These are phyloP conservation scores for Alternaria postmessia DNA, from an alignment of 2,329 filamentous ascomycete species.

Conservation along the genomic window DNA sequence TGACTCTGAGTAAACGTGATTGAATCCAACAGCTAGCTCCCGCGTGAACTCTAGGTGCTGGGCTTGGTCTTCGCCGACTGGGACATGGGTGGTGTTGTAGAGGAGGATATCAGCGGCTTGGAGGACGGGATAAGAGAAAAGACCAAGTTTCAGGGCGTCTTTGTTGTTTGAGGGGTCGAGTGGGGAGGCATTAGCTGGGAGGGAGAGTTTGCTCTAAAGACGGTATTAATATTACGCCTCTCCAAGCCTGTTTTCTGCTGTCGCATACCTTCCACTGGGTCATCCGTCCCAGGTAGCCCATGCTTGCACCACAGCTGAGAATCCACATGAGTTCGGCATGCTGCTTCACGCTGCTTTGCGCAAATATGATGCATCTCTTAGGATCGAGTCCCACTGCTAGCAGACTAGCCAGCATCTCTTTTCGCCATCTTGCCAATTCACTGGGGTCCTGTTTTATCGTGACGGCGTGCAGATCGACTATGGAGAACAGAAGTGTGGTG, in stretches of 20 bases:
- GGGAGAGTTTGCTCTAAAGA: slow-evolving; percentile 69
- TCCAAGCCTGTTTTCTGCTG: not conserved
- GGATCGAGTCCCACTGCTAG: slow-evolving; percentile 86
- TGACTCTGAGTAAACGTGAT: slow-evolving; percentile 71
- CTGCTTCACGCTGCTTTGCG: slow-evolving; percentile 77
- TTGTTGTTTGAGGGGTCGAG: slow-evolving; percentile 61
- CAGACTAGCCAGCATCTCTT: slow-evolving; percentile 79
- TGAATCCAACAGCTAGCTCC: slow-evolving; percentile 87
- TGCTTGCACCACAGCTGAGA: slow-evolving; percentile 86
- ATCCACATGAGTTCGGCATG: slow-evolving; percentile 98
- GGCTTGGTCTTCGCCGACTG: slow-evolving; percentile 92
- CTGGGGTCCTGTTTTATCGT: slow-evolving; percentile 72
- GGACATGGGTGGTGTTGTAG: slow-evolving; percentile 87
- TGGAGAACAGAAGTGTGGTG: slow-evolving; percentile 78
- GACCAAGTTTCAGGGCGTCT: slow-evolving; percentile 78
- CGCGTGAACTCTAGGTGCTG: slow-evolving; percentile 95
- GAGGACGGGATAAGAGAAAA: slow-evolving; percentile 95
- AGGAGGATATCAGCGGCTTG: slow-evolving; percentile 94
- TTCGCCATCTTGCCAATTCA: slow-evolving; percentile 69
- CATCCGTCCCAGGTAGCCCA: slow-evolving; percentile 97
- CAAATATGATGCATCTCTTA: slow-evolving; percentile 78
- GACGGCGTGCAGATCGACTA: slow-evolving; percentile 94
- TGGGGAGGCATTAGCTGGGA: slow-evolving; percentile 66
- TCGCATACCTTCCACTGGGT: slow-evolving; percentile 93
- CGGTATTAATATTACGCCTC: slow-evolving; percentile 1